A percentile compares a stretch with the other conserved stretches of the same genome.
Conservation (phyloP, 1,284 basidiomycete genomes). For the Nidula niveotomentosa region DNA sequence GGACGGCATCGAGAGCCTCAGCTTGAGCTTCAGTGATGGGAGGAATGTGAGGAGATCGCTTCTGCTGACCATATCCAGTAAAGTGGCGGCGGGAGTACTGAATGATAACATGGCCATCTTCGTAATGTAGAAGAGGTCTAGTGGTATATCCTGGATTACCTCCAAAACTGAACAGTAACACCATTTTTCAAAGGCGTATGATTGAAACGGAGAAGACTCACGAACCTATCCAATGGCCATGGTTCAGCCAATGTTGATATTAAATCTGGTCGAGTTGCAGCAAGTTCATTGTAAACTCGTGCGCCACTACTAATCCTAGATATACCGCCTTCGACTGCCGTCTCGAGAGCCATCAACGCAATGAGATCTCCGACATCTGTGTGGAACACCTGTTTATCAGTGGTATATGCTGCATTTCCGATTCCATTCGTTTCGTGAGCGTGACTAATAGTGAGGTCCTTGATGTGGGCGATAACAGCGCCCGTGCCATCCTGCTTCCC, state of each 20-base stretch:
- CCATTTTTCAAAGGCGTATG: not conserved
- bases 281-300: slow-evolving; percentile 44
- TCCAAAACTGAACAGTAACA: slow-evolving; percentile 25
- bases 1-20: slow-evolving; percentile 44
- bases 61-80: slow-evolving; percentile 34
- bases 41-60: slow-evolving; percentile 34
- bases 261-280: slow-evolving; percentile 41
- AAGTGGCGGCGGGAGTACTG: slow-evolving; percentile 46
- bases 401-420: slow-evolving; percentile 44
- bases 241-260: slow-evolving; percentile 36
- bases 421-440: slow-evolving; percentile 35
- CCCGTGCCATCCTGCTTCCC: slow-evolving; percentile 40
- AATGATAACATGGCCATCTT: slow-evolving; percentile 39
- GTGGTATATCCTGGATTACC: slow-evolving; percentile 32
- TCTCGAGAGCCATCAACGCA: slow-evolving; percentile 37
- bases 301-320: slow-evolving; percentile 42
- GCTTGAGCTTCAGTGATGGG: slow-evolving; percentile 50
- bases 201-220: not conserved
- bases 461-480: slow-evolving; percentile 44
- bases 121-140: slow-evolving; percentile 38
- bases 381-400: slow-evolving; percentile 48
- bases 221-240: slow-evolving; percentile 41
- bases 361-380: slow-evolving; percentile 46
- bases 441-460: slow-evolving; percentile 39
- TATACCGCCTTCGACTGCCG: slow-evolving; percentile 39